Conservation (phyloP, 208 protist species). For the Blastocrithidia nonstop region DNA sequence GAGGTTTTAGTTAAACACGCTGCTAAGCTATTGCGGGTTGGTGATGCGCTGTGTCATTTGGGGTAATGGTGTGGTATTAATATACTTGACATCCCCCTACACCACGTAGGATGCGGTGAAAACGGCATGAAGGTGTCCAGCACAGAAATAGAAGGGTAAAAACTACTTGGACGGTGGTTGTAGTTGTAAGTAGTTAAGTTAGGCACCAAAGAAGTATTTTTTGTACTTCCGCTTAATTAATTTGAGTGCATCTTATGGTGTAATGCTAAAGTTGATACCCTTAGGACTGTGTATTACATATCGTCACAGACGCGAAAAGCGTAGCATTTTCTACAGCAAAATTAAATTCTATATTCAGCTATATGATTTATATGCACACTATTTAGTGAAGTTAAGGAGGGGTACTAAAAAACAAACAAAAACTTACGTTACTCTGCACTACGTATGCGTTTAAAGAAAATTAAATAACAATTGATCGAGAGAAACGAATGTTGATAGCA, state of each 20-base stretch:
- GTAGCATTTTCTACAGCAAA: slow-evolving; percentile 42
- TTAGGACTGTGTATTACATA: slow-evolving; percentile 51
- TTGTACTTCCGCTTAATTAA: slow-evolving; percentile 37
- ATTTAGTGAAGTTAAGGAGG: too few species aligned
- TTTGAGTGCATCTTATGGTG: slow-evolving; percentile 23
- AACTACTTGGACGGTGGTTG: slow-evolving; percentile 55
- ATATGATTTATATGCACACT: background rate
- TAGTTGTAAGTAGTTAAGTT: slow-evolving; percentile 36
- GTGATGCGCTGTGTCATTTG: slow-evolving; percentile 7
- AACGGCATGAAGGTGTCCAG: slow-evolving; percentile 25
- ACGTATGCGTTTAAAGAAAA: too few species aligned
- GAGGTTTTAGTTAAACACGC: slow-evolving; percentile 44
- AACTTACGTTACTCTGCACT: too few species aligned
- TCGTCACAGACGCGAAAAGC: slow-evolving; percentile 4
- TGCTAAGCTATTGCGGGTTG: slow-evolving; percentile 31
- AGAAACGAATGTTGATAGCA: too few species aligned
- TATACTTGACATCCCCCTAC: slow-evolving; percentile 6
- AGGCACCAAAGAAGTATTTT: slow-evolving; percentile 47
- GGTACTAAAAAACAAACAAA: too few species aligned
- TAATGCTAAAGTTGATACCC: slow-evolving; percentile 45
- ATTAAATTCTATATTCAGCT: slow-evolving; percentile 4
- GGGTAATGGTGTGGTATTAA: background rate
- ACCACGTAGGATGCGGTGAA: slow-evolving; percentile 47
- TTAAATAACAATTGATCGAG: too few species aligned
- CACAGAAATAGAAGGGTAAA: slow-evolving; percentile 77